Conservation (phyloP, 257 asterid genomes). For the Nicotiana sylvestris region DNA sequence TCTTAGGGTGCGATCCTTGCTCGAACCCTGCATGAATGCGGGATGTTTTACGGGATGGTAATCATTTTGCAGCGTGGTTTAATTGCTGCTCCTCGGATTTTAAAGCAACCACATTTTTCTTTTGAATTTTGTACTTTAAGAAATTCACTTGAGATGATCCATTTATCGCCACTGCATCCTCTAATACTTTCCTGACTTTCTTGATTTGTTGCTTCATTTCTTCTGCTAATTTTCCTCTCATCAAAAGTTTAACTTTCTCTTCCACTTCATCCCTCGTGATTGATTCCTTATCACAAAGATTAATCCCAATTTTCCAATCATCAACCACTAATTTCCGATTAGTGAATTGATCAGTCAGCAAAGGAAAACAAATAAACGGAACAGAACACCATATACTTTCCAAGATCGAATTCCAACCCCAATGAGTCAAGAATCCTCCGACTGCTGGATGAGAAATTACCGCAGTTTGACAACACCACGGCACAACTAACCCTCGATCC, state of each 20-base stretch:
- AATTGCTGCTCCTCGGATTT: neutral
- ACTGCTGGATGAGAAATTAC: slow-evolving; percentile 57
- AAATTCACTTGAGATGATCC: slow-evolving; percentile 61
- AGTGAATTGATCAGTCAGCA: slow-evolving; percentile 64
- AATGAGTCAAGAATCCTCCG: slow-evolving; percentile 63
- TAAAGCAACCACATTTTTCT: slow-evolving; percentile 24
- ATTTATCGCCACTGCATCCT: slow-evolving; percentile 38
- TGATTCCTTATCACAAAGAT: slow-evolving; percentile 31
- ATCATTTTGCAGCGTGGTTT: neutral
- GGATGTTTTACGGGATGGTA: neutral
- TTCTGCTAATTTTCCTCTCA: slow-evolving; percentile 33
- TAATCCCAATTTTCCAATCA: slow-evolving; percentile 65
- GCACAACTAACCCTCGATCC: slow-evolving; percentile 48
- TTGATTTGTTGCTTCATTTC: slow-evolving; percentile 36
- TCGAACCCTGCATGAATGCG: too few relatives aligned
- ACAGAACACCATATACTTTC: slow-evolving; percentile 57
- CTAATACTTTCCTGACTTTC: slow-evolving; percentile 36
- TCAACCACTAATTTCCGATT: slow-evolving; percentile 60
- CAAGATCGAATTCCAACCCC: slow-evolving; percentile 68
- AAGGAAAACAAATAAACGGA: slow-evolving; percentile 53
- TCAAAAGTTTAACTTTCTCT: slow-evolving; percentile 37
- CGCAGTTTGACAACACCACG: slow-evolving; percentile 55
- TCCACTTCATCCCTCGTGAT: slow-evolving; percentile 48
- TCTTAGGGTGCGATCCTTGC: too few relatives aligned
- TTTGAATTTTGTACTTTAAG: slow-evolving; percentile 16